phyloP scores from a whole-genome alignment of 2,329 filamentous ascomycete species.

The Xylariomycetidae sp. region DNA sequence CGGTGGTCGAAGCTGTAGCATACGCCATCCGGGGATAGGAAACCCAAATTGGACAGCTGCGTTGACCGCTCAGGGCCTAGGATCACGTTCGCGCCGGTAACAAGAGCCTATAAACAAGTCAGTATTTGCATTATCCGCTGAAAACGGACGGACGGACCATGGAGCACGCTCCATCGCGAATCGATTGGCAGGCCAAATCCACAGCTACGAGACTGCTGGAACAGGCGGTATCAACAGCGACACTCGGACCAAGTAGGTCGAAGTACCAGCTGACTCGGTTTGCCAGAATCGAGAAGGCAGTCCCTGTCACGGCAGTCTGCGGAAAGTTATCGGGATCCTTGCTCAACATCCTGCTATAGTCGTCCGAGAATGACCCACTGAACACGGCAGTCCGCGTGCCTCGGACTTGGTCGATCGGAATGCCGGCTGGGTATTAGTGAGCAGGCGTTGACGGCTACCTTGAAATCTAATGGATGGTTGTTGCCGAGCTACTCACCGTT shows the following conservation, averaged over 20 bases:
- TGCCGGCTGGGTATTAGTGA: too few relatives aligned
- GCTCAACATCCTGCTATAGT: conserved; percentile 20
- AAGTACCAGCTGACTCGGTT: conserved; percentile 17
- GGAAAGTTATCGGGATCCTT: conserved; percentile 10
- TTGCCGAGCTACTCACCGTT: too few relatives aligned
- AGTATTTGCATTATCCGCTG: background rate
- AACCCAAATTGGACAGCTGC: conserved; percentile 25
- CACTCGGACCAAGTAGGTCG: conserved; percentile 12
- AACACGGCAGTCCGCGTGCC: conserved; percentile 1
- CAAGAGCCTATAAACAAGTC: conserved; percentile 4
- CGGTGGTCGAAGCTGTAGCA: conserved; percentile 24
- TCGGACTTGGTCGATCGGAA: background rate
- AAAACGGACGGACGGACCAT: conserved; percentile 5
- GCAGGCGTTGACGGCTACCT: too few relatives aligned
- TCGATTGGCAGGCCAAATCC: conserved; percentile 16
- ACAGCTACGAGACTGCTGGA: conserved; percentile 11
- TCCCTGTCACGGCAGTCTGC: conserved; percentile 3
- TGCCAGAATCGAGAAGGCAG: conserved; percentile 5
- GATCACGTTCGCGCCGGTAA: conserved; percentile 7
- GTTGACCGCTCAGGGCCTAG: conserved; percentile 12
- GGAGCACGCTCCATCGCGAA: conserved; percentile 4
- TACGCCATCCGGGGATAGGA: conserved; percentile 33
- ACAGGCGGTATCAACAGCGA: conserved; percentile 17
- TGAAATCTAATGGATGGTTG: too few relatives aligned
- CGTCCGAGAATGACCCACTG: conserved; percentile 10